Base-by-base conservation (phyloP, 495 filamentous ascomycete species). In the Annulohypoxylon maeteangense region DNA sequence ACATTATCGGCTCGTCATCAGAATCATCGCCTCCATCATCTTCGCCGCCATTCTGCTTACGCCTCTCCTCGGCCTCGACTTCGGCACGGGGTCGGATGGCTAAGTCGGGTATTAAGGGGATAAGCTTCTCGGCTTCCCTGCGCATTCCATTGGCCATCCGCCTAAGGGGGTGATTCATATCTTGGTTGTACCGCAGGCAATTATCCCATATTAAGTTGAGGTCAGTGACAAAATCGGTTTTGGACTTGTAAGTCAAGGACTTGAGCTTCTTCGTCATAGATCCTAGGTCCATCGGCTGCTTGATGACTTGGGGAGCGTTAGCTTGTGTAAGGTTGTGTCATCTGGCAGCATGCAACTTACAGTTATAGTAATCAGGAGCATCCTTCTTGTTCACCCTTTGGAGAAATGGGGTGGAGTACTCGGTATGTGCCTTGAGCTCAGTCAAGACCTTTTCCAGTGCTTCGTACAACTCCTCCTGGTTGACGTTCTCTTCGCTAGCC, bases 231-330 rank as follows among this genome's bases (percentile, higher is more conserved):
- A 99, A 99, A 11, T 99, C 95, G 59, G 91, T 85, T 83, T 99
- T 99, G 50, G 93, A 97, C 78, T 92, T 95, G 84, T 97, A 99
- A 20, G 86, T 86, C 11, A 95, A 78, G 2, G 86, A 83, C 78
- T 97, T 97, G 32, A 99, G 88, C 81, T 98, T 98, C 83, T 99
- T 99, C 36, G 95, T 95, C 92, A 99, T 98, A 34, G 90, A 91
- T 40, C 96, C 95, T 45, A 99, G 88, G 78, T 99, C 95, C 95
- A 99, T 99, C 0, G 95, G 96, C 29, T 94, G 89, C 81, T 95
- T 97, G 82, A 98, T 98, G 68, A 98, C 90, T 95, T 76, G 42
- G 38, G 10, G 14, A 20, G 16, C 32, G 70, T 81, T n/a, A 27
- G 31, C 18, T 54, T 27, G 23, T 12, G 34, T 11, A 44, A 34